A percentile compares a stretch with the other conserved stretches of the same genome.
Conservation (phyloP, 495 filamentous ascomycete species). For the Cryomyces minteri region DNA sequence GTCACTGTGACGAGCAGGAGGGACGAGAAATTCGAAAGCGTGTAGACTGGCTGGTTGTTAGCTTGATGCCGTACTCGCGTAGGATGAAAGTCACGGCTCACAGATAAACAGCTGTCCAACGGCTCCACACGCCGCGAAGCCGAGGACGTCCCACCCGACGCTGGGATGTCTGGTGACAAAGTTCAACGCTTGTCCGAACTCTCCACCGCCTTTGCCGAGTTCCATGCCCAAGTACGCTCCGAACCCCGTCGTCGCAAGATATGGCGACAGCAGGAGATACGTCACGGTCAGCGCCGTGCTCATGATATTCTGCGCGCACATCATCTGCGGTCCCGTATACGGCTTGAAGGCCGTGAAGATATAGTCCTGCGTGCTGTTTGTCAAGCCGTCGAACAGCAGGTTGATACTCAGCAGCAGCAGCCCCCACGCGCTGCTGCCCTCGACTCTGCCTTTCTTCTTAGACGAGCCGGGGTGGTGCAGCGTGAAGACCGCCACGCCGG, state of each 20-base stretch:
- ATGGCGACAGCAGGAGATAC: conserved; percentile 65
- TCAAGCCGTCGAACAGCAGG: conserved; percentile 85
- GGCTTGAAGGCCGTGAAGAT: conserved; percentile 63
- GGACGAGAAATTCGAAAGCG: conserved; percentile 75
- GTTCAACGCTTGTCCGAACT: conserved; percentile 57
- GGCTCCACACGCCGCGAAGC: conserved; percentile 83
- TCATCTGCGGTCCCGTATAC: conserved; percentile 92
- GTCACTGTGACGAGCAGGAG: conserved; percentile 90
- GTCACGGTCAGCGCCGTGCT: conserved; percentile 50
- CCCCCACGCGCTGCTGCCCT: conserved; percentile 51
- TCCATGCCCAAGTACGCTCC: conserved; percentile 51
- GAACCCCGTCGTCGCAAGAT: conserved; percentile 44
- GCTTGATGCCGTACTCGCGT: neutral
- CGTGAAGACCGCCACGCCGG: conserved; percentile 88
- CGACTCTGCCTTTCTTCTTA: conserved; percentile 36
- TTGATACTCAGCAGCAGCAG: conserved; percentile 78
- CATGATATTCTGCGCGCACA: conserved; percentile 92
- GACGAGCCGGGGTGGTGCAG: conserved; percentile 59
- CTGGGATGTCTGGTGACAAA: conserved; percentile 64
- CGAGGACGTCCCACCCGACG: conserved; percentile 68
- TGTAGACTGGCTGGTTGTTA: conserved; percentile 46
- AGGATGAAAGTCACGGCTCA: conserved; percentile 18
- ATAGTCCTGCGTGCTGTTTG: conserved; percentile 91
- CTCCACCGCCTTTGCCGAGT: conserved; percentile 37
- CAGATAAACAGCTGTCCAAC: conserved; percentile 94